Conservation (phyloP, 2,329 filamentous ascomycete genomes). For the Hypoxylon rubiginosum region DNA sequence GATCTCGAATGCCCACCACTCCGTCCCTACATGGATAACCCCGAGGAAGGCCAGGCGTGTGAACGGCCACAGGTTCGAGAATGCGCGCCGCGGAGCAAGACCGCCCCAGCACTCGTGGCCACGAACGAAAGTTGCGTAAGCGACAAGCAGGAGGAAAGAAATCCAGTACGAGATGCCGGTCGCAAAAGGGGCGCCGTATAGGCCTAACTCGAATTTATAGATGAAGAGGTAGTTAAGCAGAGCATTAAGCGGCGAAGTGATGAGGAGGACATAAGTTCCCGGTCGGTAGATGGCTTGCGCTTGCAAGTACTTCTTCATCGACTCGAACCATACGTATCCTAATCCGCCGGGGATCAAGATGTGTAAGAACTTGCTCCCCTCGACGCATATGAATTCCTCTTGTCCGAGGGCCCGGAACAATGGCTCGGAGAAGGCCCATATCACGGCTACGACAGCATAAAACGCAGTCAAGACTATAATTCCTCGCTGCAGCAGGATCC, state of each 20-base stretch:
- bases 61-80: conserved; percentile 79
- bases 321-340: conserved; percentile 90
- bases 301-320: conserved; percentile 88
- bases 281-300: conserved; percentile 86
- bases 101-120: conserved; percentile 87
- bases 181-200: conserved; percentile 84
- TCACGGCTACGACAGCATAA: conserved; percentile 77
- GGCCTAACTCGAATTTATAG: conserved; percentile 76
- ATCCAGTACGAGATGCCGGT: conserved; percentile 90
- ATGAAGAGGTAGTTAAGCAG: conserved; percentile 85
- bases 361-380: conserved; percentile 79
- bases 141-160: conserved; percentile 81
- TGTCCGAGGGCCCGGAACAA: conserved; percentile 83
- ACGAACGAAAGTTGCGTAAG: conserved; percentile 77
- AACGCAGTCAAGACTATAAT: conserved; percentile 79
- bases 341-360: conserved; percentile 84
- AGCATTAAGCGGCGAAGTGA: conserved; percentile 86
- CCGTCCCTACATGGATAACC: conserved; percentile 86
- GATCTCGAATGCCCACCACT: conserved; percentile 97
- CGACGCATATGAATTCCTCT: conserved; percentile 79
- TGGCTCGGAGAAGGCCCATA: conserved; percentile 82
- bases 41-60: conserved; percentile 81
- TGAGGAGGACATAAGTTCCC: conserved; percentile 83
- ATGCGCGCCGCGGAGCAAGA: conserved; percentile 70
- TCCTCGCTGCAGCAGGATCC: conserved; percentile 81